Conservation (phyloP, 2,329 filamentous ascomycete species). For the Aureobasidium sp. region DNA sequence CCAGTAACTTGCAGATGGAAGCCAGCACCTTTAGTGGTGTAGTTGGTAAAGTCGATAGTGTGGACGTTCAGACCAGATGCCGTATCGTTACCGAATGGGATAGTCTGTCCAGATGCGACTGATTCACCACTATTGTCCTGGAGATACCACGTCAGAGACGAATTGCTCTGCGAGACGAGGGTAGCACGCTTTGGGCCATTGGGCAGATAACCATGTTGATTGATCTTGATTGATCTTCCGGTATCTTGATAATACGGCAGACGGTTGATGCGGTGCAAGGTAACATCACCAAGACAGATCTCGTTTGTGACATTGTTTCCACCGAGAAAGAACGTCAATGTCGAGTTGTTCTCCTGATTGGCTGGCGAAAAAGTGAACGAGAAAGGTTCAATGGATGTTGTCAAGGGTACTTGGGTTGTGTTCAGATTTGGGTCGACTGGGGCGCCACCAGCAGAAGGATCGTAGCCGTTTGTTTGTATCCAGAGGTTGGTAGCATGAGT, state of each 20-base stretch:
- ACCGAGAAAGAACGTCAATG: constrained; percentile 10
- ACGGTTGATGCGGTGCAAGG: constrained; percentile 16
- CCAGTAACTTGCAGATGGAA: not conserved
- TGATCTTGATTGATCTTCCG: constrained; percentile 15
- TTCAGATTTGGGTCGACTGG: constrained; percentile 15
- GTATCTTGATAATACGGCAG: constrained; percentile 13
- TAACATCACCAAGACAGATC: constrained; percentile 11
- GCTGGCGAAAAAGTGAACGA: constrained; percentile 14
- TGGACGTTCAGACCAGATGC: constrained; percentile 11
- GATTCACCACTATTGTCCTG: not conserved
- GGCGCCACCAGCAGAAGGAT: constrained; percentile 12
- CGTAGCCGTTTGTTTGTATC: constrained; percentile 9
- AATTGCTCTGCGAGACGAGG: not conserved
- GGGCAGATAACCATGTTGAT: constrained; percentile 15
- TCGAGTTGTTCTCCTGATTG: constrained; percentile 14
- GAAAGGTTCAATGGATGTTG: constrained; percentile 1
- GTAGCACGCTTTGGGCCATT: constrained; percentile 16
- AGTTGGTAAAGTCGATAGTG: constrained; percentile 13
- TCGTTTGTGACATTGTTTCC: constrained; percentile 6
- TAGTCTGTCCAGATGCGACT: not conserved
- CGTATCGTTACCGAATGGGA: constrained; percentile 12
- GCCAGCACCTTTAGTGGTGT: not conserved
- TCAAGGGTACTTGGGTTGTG: constrained; percentile 12
- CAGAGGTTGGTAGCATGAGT: constrained; percentile 10
- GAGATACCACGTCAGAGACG: constrained; percentile 8